Evolutionary conservation across 768 basidiomycete genomes (phyloP).

Genomic region (Trametes sanguinea): DNA sequence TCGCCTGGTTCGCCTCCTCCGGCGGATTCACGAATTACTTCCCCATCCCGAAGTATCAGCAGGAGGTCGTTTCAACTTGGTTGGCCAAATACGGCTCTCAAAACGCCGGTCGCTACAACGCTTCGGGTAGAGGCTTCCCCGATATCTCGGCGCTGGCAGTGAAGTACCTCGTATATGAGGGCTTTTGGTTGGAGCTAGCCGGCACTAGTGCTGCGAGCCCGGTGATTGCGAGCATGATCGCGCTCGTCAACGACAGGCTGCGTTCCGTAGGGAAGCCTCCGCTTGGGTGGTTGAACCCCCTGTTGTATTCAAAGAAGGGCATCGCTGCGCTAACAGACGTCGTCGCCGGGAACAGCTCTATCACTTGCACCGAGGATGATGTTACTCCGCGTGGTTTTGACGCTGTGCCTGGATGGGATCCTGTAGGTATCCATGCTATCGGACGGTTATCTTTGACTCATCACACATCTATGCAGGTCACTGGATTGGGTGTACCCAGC

Average conservation of each 20-base stretch:
- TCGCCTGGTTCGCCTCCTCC: slow-evolving; percentile 31
- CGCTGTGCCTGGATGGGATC: slow-evolving; percentile 5
- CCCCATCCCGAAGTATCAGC: slow-evolving; percentile 37
- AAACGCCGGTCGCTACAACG: slow-evolving; percentile 31
- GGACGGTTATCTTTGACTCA: too few relatives aligned
- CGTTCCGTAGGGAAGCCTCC: slow-evolving; percentile 29
- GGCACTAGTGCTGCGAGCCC: slow-evolving; percentile 38
- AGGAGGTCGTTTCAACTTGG: slow-evolving; percentile 38
- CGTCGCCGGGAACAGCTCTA: slow-evolving; percentile 27
- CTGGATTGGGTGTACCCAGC: neutral
- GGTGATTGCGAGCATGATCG: slow-evolving; percentile 36
- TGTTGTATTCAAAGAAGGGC: slow-evolving; percentile 34
- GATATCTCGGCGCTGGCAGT: slow-evolving; percentile 43
- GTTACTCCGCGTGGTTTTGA: neutral
- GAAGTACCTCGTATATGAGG: slow-evolving; percentile 28
- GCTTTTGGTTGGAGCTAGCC: slow-evolving; percentile 22
- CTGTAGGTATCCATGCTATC: neutral
- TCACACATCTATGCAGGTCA: neutral
- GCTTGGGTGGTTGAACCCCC: slow-evolving; percentile 40
- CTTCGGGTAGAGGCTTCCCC: slow-evolving; percentile 45
- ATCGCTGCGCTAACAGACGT: slow-evolving; percentile 36
- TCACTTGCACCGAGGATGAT: neutral
- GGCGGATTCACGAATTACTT: slow-evolving; percentile 40
- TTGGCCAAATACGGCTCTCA: slow-evolving; percentile 33
- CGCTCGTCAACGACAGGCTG: slow-evolving; percentile 37